These are phyloP conservation scores for Populus hybrid DNA, from an alignment of 441 rosid genomes.

Conservation along the genomic window DNA sequence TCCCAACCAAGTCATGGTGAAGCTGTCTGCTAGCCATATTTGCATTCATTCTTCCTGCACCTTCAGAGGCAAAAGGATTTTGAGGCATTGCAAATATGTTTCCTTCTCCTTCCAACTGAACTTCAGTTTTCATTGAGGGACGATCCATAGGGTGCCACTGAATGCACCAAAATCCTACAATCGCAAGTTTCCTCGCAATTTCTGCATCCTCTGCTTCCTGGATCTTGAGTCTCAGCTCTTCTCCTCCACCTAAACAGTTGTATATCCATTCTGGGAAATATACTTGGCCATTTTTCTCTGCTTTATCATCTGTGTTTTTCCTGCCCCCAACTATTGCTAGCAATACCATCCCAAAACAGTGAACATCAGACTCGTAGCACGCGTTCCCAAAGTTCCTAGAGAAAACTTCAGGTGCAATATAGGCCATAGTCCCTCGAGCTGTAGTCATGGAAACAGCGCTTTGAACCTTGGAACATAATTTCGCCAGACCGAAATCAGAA, in stretches of 20 bases:
- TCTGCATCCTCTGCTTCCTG: constrained; percentile 18
- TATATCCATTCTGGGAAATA: constrained; percentile 23
- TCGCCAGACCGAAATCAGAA: constrained; percentile 25
- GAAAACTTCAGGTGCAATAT: constrained; percentile 24
- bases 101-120: constrained; percentile 36
- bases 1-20: constrained; percentile 15
- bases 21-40: background rate
- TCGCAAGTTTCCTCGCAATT: constrained; percentile 29
- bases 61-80: constrained; percentile 26
- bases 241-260: constrained; percentile 22
- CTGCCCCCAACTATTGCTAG: constrained; percentile 24
- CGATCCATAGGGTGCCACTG: constrained; percentile 35
- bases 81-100: constrained; percentile 24
- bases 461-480: constrained; percentile 28
- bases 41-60: background rate
- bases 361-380: constrained; percentile 18
- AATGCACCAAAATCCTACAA: constrained; percentile 35
- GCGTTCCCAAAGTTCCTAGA: constrained; percentile 27
- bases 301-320: constrained; percentile 9
- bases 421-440: constrained; percentile 29
- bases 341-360: constrained; percentile 22
- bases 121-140: constrained; percentile 31
- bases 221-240: constrained; percentile 17
- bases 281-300: background rate
- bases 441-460: constrained; percentile 28